These are phyloP conservation scores for Aspergillus piperis DNA, from an alignment of 2,329 filamentous ascomycete species.

Conservation along the genomic window DNA sequence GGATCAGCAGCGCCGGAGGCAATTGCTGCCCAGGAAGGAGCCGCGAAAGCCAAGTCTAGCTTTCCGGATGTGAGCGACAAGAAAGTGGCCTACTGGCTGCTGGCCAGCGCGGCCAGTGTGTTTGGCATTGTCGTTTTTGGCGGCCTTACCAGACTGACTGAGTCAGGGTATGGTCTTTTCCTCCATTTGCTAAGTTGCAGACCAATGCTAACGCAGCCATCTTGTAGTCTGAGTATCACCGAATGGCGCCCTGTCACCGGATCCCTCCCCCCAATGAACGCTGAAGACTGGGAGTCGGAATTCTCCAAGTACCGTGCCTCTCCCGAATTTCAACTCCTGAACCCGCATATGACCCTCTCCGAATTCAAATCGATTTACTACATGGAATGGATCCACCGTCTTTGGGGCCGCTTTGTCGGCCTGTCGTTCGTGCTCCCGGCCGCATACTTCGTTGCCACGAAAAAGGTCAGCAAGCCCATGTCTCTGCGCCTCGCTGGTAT, in stretches of 20 bases:
- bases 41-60: slow-evolving; percentile 36
- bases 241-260: slow-evolving; percentile 98
- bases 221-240: slow-evolving; percentile 82
- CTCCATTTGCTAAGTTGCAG: neutral
- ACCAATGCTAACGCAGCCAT: slow-evolving; percentile 5
- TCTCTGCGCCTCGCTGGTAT: slow-evolving; percentile 78
- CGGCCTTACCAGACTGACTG: slow-evolving; percentile 87
- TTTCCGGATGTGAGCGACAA: slow-evolving; percentile 69
- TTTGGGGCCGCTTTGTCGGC: slow-evolving; percentile 92
- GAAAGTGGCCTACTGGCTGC: slow-evolving; percentile 84
- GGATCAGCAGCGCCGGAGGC: slow-evolving; percentile 21
- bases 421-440: slow-evolving; percentile 86
- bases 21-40: slow-evolving; percentile 24
- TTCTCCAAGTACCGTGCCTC: slow-evolving; percentile 90
- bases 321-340: slow-evolving; percentile 88
- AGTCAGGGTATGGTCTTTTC: slow-evolving; percentile 70
- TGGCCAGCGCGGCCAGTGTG: slow-evolving; percentile 87
- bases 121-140: slow-evolving; percentile 97
- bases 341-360: slow-evolving; percentile 85
- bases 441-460: slow-evolving; percentile 80
- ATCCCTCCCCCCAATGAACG: slow-evolving; percentile 76
- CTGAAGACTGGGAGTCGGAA: slow-evolving; percentile 84
- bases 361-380: slow-evolving; percentile 99
- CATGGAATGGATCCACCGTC: slow-evolving; percentile 96
- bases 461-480: slow-evolving; percentile 76